Evolutionary conservation across 1,284 basidiomycete genomes (phyloP), one percentile per base, ranked within the genome.

Genomic region (Filobasidium uniguttulatum): DNA sequence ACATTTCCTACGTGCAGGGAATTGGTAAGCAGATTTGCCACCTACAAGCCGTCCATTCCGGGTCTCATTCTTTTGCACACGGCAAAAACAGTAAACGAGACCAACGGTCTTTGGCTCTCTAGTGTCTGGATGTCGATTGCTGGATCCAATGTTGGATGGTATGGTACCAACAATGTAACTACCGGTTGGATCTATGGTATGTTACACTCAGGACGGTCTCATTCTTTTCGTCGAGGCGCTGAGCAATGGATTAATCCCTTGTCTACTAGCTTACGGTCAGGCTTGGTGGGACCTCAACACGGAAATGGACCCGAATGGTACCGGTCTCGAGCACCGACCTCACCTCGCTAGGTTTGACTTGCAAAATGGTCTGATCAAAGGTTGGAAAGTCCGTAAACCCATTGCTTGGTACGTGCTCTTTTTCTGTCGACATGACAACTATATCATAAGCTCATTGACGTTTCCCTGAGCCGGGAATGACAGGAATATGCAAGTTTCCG

Each of bases 251-350:
- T 26, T 41, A 14, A 29, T 30, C 2, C 22, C 14, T 28, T 23
- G 28, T 46, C 28, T 5, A 17, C 12, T 28, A 58, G 71, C 71
- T 1, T 72, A 72, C 49, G 73, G 74, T 17, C 71, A 75, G 56
- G 71, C 73, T 53, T 75, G 72, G 73, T 75, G 73, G 72, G 67
- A 74, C 53, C 63, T 69, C 48, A 71, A 72, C 31, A 72, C 71
- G 52, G 59, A 12, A 5, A 14, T 28, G 25, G 29, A 43, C 22
- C 25, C 40, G 5, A 43, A 23, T 29, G 40, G 65, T 22, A 61
- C 60, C 22, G 60, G 62, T 26, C 52, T 60, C 8, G 46, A 49
- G 19, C 49, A 45, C 45, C 69, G 74, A 25, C 74, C 73, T 17
- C 73, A 75, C 56, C 64, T 75, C 12, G 71, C 72, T 28, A 72